Percentiles rank a stretch among this genome's conserved stretches.
Conservation (phyloP, 371 early-diverging fungal genomes). For the Rhizomucor pusillus region DNA sequence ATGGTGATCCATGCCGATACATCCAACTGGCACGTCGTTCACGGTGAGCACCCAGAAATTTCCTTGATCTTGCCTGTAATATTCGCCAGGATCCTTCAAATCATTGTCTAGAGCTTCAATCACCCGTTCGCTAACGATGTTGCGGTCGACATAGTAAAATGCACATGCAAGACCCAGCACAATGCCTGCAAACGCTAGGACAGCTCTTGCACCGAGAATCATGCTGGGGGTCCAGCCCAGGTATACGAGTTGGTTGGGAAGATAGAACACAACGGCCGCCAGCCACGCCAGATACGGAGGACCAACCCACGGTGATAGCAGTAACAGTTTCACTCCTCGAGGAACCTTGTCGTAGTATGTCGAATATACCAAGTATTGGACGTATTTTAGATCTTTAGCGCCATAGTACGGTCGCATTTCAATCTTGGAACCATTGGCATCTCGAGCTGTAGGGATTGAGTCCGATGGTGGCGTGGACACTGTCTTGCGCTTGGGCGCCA, state of each 20-base stretch:
- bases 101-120: slow-evolving; percentile 41
- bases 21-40: slow-evolving; percentile 38
- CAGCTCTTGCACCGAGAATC: slow-evolving; percentile 10
- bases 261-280: slow-evolving; percentile 8
- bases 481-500: too few relatives aligned
- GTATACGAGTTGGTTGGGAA: slow-evolving; percentile 13
- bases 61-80: slow-evolving; percentile 33
- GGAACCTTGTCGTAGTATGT: slow-evolving; percentile 44
- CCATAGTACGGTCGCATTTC: slow-evolving; percentile 42
- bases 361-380: slow-evolving; percentile 43
- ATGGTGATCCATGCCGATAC: slow-evolving; percentile 42
- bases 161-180: slow-evolving; percentile 24
- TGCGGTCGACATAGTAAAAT: slow-evolving; percentile 39
- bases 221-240: slow-evolving; percentile 18
- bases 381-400: slow-evolving; percentile 37
- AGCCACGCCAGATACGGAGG: slow-evolving; percentile 22
- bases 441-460: slow-evolving; percentile 4
- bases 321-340: slow-evolving; percentile 26
- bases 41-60: slow-evolving; percentile 52
- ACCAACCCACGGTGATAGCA: slow-evolving; percentile 24
- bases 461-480: too few relatives aligned
- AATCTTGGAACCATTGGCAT: slow-evolving; percentile 20
- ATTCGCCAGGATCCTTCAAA: slow-evolving; percentile 35
- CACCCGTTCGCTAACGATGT: slow-evolving; percentile 25
- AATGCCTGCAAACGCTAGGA: slow-evolving; percentile 23